Percentiles rank a stretch among this genome's conserved stretches.
These are phyloP conservation scores for Panus rudis DNA, from an alignment of 768 basidiomycete species.

Conservation along the genomic window DNA sequence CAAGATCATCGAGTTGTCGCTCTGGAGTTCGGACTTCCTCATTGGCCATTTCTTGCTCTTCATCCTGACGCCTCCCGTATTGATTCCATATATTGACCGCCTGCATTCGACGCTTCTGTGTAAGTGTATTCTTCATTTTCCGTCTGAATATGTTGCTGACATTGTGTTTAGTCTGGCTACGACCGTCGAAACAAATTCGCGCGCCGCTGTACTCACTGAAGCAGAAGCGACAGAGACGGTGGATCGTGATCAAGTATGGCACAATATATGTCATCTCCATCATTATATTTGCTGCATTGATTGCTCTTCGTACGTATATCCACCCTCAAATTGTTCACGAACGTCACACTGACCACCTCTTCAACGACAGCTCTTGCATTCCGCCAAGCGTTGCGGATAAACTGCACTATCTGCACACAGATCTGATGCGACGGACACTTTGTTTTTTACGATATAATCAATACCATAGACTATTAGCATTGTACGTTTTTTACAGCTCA, in stretches of 20 bases:
- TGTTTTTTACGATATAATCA: slow-evolving; percentile 6
- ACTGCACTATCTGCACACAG: slow-evolving; percentile 22
- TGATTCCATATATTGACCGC: slow-evolving; percentile 88
- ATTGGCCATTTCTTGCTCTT: slow-evolving; percentile 83
- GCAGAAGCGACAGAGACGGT: slow-evolving; percentile 82
- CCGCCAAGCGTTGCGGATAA: slow-evolving; percentile 19
- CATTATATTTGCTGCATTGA: slow-evolving; percentile 64
- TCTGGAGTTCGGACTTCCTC: slow-evolving; percentile 94
- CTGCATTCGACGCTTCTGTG: slow-evolving; percentile 88
- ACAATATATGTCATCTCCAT: slow-evolving; percentile 66
- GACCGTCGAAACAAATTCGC: slow-evolving; percentile 90
- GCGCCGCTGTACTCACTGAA: slow-evolving; percentile 87
- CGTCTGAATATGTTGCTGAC: slow-evolving; percentile 16
- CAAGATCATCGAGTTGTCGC: slow-evolving; percentile 92
- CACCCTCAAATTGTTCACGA: neutral
- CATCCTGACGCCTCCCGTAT: slow-evolving; percentile 80
- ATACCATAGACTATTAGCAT: slow-evolving; percentile 14
- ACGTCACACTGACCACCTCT: neutral
- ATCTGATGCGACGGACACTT: slow-evolving; percentile 20
- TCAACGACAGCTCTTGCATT: slow-evolving; percentile 18
- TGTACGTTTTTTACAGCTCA: slow-evolving; percentile 15
- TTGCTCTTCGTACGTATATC: slow-evolving; percentile 62
- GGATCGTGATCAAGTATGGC: slow-evolving; percentile 86
- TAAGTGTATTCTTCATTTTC: slow-evolving; percentile 36
- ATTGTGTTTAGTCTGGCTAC: slow-evolving; percentile 72